Evolutionary conservation across 306 rosid species (phyloP).

Genomic region (Vigna mungo): DNA sequence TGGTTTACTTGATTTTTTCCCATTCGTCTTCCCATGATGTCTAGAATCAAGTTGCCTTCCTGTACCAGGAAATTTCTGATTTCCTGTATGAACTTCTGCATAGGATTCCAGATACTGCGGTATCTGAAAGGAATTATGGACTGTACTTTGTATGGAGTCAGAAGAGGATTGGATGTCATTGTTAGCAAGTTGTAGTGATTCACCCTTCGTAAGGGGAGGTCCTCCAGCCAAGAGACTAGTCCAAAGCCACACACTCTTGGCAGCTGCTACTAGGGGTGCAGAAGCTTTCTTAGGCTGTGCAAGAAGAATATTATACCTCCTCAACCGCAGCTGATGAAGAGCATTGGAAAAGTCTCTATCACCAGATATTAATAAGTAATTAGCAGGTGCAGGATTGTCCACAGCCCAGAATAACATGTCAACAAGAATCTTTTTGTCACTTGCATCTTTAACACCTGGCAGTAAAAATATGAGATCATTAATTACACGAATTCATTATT

Average conservation of each 20-base stretch:
- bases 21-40: conserved; percentile 52
- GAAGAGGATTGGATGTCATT: conserved; percentile 44
- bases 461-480: background rate
- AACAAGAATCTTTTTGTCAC: conserved; percentile 93
- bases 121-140: conserved; percentile 43
- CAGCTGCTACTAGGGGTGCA: conserved; percentile 88
- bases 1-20: conserved; percentile 65
- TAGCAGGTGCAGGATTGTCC: conserved; percentile 95
- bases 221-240: conserved; percentile 84
- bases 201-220: conserved; percentile 63
- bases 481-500: background rate
- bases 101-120: conserved; percentile 49
- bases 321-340: conserved; percentile 88
- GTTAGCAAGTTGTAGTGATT: conserved; percentile 65
- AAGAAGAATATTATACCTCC: conserved; percentile 89
- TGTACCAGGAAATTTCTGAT: conserved; percentile 51
- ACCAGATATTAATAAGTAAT: conserved; percentile 85
- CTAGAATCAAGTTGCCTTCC: conserved; percentile 66
- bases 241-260: conserved; percentile 97
- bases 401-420: conserved; percentile 98
- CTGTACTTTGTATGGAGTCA: conserved; percentile 47
- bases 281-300: conserved; percentile 94
- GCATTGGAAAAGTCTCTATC: conserved; percentile 94
- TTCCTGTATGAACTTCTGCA: conserved; percentile 55
- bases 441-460: conserved; percentile 90